phyloP scores from a whole-genome alignment of 768 basidiomycete genomes.

The Kwoniella pini region DNA sequence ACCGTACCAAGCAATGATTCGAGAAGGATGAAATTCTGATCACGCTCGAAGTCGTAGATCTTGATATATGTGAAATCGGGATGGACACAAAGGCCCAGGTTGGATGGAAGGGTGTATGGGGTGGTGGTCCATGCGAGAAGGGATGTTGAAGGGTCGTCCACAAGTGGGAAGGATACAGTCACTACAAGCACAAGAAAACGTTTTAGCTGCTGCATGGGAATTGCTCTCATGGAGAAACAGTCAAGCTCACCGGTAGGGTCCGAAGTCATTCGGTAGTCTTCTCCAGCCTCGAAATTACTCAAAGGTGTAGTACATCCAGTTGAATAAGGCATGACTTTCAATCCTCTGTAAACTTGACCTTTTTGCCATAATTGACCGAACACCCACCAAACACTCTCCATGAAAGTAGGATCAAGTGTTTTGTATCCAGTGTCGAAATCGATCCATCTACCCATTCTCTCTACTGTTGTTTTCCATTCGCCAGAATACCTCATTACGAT shows the following conservation, averaged over 20 bases:
- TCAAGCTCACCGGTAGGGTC: slow-evolving; percentile 77
- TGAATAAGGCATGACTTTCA: slow-evolving; percentile 97
- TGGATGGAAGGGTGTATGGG: slow-evolving; percentile 96
- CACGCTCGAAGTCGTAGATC: slow-evolving; percentile 83
- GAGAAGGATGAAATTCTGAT: slow-evolving; percentile 87
- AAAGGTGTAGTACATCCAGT: slow-evolving; percentile 93
- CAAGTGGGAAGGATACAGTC: slow-evolving; percentile 86
- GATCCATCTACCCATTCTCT: slow-evolving; percentile 99
- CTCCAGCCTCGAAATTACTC: slow-evolving; percentile 95
- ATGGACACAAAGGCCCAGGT: slow-evolving; percentile 91
- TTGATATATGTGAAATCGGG: slow-evolving; percentile 96
- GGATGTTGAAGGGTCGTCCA: slow-evolving; percentile 86
- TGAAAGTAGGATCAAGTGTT: slow-evolving; percentile 86
- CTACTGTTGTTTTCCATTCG: slow-evolving; percentile 93
- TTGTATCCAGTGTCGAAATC: slow-evolving; percentile 99
- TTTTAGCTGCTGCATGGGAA: too few relatives aligned
- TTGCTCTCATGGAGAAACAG: background rate
- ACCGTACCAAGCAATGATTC: slow-evolving; percentile 81
- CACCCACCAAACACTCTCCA: slow-evolving; percentile 99
- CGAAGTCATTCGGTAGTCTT: slow-evolving; percentile 85
- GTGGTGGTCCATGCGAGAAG: slow-evolving; percentile 98
- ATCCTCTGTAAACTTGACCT: slow-evolving; percentile 85
- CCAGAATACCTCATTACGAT: slow-evolving; percentile 96
- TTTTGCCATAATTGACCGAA: slow-evolving; percentile 93
- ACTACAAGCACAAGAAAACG: slow-evolving; percentile 58